These are phyloP conservation scores for Fraxinus pennsylvanica DNA, from an alignment of 257 asterid genomes.

Conservation along the genomic window DNA sequence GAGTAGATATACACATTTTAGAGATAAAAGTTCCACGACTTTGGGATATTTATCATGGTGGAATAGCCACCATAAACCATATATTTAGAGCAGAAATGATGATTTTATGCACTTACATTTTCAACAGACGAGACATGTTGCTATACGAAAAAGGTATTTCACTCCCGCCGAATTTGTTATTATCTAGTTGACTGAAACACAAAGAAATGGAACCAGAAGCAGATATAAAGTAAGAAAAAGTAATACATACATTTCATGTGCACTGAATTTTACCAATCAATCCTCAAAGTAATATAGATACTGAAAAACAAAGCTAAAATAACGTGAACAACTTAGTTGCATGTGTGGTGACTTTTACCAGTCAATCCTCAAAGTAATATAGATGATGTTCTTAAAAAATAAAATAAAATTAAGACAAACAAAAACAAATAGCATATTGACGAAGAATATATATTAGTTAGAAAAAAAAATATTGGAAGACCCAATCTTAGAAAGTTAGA, in stretches of 20 bases:
- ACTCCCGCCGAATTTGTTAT: constrained; percentile 72
- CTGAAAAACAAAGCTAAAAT: neutral
- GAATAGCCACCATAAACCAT: neutral
- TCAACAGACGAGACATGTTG: constrained; percentile 66
- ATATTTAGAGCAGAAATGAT: constrained; percentile 20
- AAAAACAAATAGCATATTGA: neutral
- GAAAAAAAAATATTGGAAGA: neutral
- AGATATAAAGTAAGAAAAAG: constrained; percentile 10
- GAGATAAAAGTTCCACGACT: neutral
- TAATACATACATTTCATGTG: neutral
- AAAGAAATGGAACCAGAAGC: constrained; percentile 5
- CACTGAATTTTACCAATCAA: neutral
- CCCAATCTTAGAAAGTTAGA: neutral
- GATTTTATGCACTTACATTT: constrained; percentile 59
- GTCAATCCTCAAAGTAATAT: neutral
- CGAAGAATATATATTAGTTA: neutral
- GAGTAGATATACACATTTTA: neutral
- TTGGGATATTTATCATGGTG: neutral
- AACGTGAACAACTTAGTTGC: neutral
- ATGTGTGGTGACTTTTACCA: neutral
- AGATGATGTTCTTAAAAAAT: neutral
- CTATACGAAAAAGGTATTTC: constrained; percentile 67
- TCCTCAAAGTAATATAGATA: neutral
- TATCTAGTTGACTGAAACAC: constrained; percentile 81
- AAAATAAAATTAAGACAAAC: neutral